Base-by-base conservation (phyloP, 192 early-diverging fungal species). In the Podila clonocystis region DNA sequence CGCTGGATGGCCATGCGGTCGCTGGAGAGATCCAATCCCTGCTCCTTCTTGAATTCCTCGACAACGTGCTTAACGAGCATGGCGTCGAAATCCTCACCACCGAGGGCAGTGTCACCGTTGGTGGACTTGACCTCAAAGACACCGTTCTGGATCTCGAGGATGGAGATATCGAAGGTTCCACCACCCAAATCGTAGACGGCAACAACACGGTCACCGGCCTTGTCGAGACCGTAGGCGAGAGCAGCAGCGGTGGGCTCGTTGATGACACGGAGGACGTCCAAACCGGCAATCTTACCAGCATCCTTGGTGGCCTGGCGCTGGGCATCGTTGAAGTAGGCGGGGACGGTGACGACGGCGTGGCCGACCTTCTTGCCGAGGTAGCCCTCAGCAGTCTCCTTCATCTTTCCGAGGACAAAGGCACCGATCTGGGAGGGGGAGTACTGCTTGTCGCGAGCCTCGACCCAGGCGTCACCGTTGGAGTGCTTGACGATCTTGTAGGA, bases 71-170 rank as follows among this genome's bases (percentile, higher is more conserved):
- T 75, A 70, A 97, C 93, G 26, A 97, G 82, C 68, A 73, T 76
- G 62, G 83, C 89, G 72, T 92, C 91, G 84, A 90, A 91, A 80
- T 90, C 91, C 78, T 93, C 91, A 70, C 91, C 91, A 80, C 92
- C 92, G 33, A 93, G 86, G 55, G 90, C 89, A 19, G 96, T 98
- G 86, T 98, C 95, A 75, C 96, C 96, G 84, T 97, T 97, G 82
- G 96, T 98, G 62, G 94, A 96, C 88, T 97, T 97, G 82, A 98
- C 96, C 85, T 98, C 96, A 67, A 98, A 98, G n/a, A 98, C 96
- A 75, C 95, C 95, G 79, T 95, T 94, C 74, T 97, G 95, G 73
- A 98, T 97, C 83, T 97, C 96, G 36, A 98, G 88, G 64, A 98
- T 92, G 36, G 95, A 97, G 86, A 97, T 91, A 94, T 97, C 96